Evolutionary conservation across 1,139 yeast species (phyloP).

Genomic region (Zygosaccharomyces pseudobailii): DNA sequence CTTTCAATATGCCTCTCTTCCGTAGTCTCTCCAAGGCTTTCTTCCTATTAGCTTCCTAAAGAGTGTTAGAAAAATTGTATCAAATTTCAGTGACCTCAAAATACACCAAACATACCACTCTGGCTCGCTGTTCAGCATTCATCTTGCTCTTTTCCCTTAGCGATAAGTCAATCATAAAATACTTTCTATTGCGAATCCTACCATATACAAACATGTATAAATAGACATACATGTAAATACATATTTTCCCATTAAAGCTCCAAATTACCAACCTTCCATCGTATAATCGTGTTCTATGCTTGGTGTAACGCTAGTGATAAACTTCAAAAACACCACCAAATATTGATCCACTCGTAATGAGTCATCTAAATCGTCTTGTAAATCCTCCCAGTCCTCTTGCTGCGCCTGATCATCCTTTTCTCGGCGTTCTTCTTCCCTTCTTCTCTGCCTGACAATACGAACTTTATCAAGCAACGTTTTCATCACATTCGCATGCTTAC

Average conservation of each 20-base stretch:
- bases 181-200: conserved; percentile 6
- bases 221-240: conserved; percentile 1
- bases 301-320: conserved; percentile 95
- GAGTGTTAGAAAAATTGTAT: neutral
- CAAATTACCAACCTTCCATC: conserved; percentile 68
- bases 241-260: neutral
- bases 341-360: conserved; percentile 86
- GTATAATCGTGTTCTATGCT: conserved; percentile 96
- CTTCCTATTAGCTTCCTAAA: conserved; percentile 49
- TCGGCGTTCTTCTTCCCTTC: conserved; percentile 26
- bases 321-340: conserved; percentile 79
- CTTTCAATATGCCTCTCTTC: conserved; percentile 35
- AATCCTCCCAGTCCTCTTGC: conserved; percentile 43
- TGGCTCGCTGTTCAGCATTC: conserved; percentile 50
- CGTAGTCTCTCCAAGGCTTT: conserved; percentile 53
- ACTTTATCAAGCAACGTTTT: conserved; percentile 72
- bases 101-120: conserved; percentile 18
- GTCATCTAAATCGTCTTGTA: conserved; percentile 38
- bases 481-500: conserved; percentile 95
- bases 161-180: neutral
- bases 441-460: conserved; percentile 43
- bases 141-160: conserved; percentile 18
- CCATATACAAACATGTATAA: conserved; percentile 12
- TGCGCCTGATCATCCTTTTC: conserved; percentile 34
- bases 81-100: neutral